phyloP scores from a whole-genome alignment of 2,329 filamentous ascomycete genomes.

The Dothideomycetidae sp. region DNA sequence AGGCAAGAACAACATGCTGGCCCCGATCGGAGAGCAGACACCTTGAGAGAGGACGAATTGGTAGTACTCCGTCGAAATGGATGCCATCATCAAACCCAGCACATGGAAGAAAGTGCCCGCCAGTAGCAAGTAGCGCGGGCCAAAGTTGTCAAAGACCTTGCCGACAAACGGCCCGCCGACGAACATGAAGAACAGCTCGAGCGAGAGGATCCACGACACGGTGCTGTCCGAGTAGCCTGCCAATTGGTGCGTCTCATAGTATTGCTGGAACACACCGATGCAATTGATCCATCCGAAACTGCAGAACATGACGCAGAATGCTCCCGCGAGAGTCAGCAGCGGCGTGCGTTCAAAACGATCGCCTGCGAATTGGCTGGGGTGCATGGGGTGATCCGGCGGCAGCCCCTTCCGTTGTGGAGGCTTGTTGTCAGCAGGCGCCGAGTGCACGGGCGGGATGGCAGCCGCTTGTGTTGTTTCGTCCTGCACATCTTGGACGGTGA shows the following conservation, averaged over 20 bases:
- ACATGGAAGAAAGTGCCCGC: slow-evolving; percentile 42
- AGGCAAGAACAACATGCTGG: slow-evolving; percentile 36
- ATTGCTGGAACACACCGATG: slow-evolving; percentile 33
- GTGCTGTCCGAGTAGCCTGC: slow-evolving; percentile 24
- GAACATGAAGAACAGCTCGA: slow-evolving; percentile 37
- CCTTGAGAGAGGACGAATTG: slow-evolving; percentile 42
- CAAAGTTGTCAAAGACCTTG: slow-evolving; percentile 48
- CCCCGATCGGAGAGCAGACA: slow-evolving; percentile 38
- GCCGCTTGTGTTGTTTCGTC: too few relatives aligned
- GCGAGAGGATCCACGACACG: slow-evolving; percentile 34
- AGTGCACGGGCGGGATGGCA: too few relatives aligned
- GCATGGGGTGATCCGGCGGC: background rate
- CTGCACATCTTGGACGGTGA: too few relatives aligned
- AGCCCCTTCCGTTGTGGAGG: too few relatives aligned
- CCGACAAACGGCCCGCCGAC: slow-evolving; percentile 48
- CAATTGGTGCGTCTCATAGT: slow-evolving; percentile 32
- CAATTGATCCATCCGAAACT: slow-evolving; percentile 31
- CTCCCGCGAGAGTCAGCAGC: slow-evolving; percentile 25
- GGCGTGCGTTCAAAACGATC: too few relatives aligned
- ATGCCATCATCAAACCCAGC: slow-evolving; percentile 50
- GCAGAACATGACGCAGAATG: slow-evolving; percentile 24
- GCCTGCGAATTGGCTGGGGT: slow-evolving; percentile 22
- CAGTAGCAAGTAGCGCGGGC: slow-evolving; percentile 42
- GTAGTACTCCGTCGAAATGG: slow-evolving; percentile 40
- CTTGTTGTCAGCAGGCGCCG: too few relatives aligned